Evolutionary conservation across 2,329 filamentous ascomycete genomes (phyloP), one percentile per base, ranked within the genome.

Genomic region (Hymenoscyphus fructigenus): DNA sequence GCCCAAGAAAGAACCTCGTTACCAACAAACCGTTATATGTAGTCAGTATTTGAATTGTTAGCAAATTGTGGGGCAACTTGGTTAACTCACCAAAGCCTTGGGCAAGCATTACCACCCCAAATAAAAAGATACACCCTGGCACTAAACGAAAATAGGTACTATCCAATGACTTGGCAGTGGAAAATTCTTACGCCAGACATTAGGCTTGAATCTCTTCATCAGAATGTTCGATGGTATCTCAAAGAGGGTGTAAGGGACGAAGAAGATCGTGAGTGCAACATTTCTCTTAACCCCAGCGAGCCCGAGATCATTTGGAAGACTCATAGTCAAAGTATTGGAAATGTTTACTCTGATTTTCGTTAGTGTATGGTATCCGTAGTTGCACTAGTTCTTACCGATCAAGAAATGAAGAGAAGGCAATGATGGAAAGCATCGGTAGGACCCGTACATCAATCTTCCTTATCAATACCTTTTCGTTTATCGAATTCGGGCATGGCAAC

Each of bases 321-420:
- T 53, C 20, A 53, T 53, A 12, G 47, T 53, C 9, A 53, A 26
- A 14, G 47, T 10, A 53, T 53, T 53, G 3, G 47, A 53, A 32
- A 58, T 58, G 29, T 34, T 34, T n/a, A 58, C 29, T 23, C 56
- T 58, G 7, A n/a, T 9, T n/a, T 9, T 34, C 12, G 12, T 36
- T 23, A 53, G 47, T 53, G 10, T 3, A 15, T 44, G 12, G 9
- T 28, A 7, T 26, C 2, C 17, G 12, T 36, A n/a, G 14, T 6
- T 17, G 14, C 14, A 17, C 17, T 67, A 92, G 91, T 72, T 92
- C 92, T 61, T 62, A 64, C 61, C 90, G 82, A 74, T 92, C 91
- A 7, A 93, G 78, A 74, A 93, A 94, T 69, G 87, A 90, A 69
- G 93, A 87, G 12, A 93, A 81, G 74, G 93, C 93, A n/a, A 91